Percentiles rank a stretch among this genome's conserved stretches.
Evolutionary conservation across 495 filamentous ascomycete genomes (phyloP).

Genomic region (Penicillium odoratum): DNA sequence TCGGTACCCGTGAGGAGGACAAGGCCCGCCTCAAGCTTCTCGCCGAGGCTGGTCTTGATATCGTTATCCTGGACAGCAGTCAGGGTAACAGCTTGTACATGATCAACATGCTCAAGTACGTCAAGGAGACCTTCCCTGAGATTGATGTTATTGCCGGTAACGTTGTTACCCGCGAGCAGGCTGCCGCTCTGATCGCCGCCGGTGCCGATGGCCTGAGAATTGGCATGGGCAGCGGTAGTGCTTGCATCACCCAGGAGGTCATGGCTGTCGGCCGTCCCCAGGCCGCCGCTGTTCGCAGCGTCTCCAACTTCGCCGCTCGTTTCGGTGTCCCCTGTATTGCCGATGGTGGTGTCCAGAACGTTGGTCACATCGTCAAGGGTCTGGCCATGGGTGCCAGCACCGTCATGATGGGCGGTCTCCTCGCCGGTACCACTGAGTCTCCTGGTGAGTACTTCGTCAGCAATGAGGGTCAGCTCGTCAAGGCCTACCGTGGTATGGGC

Average conservation of each 20-base stretch:
- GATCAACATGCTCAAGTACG: conserved; percentile 93
- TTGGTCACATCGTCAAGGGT: conserved; percentile 98
- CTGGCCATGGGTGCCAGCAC: conserved; percentile 91
- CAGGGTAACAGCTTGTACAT: conserved; percentile 98
- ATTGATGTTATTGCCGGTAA: conserved; percentile 97
- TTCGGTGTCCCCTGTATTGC: conserved; percentile 99
- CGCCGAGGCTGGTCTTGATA: conserved; percentile 92
- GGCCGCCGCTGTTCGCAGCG: conserved; percentile 86
- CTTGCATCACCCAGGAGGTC: conserved; percentile 99
- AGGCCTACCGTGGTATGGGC: conserved; percentile 99
- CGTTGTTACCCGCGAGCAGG: conserved; percentile 95
- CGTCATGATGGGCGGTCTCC: conserved; percentile 98
- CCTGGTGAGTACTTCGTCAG: conserved; percentile 96
- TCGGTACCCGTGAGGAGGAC: conserved; percentile 91
- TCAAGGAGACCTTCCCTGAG: conserved; percentile 80
- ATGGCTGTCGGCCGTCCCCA: conserved; percentile 98
- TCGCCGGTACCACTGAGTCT: conserved; percentile 96
- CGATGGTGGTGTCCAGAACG: conserved; percentile 96
- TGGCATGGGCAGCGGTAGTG: conserved; percentile 97
- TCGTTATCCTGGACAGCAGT: conserved; percentile 91
- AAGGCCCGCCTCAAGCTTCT: conserved; percentile 83
- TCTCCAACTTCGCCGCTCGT: conserved; percentile 79
- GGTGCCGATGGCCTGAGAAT: conserved; percentile 96
- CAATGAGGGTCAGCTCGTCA: conserved; percentile 93
- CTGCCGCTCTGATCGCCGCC: conserved; percentile 86